Percentiles rank a stretch among this genome's conserved stretches.
Conservation (phyloP, 2,329 filamentous ascomycete species). For the Cordyceps tenuipes region DNA sequence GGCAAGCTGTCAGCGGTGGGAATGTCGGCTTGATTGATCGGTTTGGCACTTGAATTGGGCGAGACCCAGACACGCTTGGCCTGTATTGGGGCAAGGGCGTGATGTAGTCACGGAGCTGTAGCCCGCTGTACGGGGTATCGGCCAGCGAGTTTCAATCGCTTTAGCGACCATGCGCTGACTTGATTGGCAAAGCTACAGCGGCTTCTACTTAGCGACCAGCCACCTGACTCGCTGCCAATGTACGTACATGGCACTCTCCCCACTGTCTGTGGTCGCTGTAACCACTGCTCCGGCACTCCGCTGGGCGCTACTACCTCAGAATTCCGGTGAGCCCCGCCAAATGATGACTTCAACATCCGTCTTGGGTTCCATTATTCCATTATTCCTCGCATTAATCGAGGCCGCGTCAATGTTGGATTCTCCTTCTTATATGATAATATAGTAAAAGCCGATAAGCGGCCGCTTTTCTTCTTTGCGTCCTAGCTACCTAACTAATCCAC, state of each 20-base stretch:
- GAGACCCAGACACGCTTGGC: not conserved
- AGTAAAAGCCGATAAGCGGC: no score
- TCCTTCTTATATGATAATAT: no score
- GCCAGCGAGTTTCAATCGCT: not conserved
- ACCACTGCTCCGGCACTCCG: not conserved
- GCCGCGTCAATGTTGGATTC: no score
- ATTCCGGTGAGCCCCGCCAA: not conserved
- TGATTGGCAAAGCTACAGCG: not conserved
- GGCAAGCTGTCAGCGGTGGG: conserved; percentile 3
- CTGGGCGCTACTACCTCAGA: not conserved
- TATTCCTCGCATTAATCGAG: not conserved
- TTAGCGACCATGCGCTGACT: no score
- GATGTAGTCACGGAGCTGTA: no score
- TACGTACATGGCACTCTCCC: not conserved
- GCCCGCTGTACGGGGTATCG: no score
- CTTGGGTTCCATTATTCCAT: not conserved
- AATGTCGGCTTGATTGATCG: not conserved
- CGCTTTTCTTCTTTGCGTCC: no score
- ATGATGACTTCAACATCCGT: not conserved
- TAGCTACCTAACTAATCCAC: no score
- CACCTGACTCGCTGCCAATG: not conserved
- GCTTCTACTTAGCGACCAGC: not conserved
- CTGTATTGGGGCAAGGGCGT: not conserved
- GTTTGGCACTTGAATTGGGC: not conserved
- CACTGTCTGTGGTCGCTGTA: not conserved